Base-by-base conservation (phyloP, 305 asterid genomes). In the Fraxinus velutina region DNA sequence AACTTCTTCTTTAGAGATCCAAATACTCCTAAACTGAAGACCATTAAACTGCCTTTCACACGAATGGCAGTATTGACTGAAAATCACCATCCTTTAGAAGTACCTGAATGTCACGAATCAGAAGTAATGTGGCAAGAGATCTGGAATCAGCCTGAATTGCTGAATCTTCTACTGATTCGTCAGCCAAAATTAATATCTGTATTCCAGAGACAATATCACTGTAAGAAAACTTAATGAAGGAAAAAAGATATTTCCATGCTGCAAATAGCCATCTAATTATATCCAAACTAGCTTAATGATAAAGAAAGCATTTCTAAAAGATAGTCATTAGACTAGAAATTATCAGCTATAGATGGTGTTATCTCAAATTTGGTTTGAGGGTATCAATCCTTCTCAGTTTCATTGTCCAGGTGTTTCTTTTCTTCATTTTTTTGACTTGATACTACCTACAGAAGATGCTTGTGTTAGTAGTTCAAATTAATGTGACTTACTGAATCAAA, bases 41-140 rank as follows among this genome's bases (percentile, higher is more conserved):
- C 22, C 37, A 13, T 4, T 68, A 30, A 30, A 30, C 34, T 57
- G 68, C 29, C 68, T 6, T 19, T 6, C 68, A 6, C 68, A 1
- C 1, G 17, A 62, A 3, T 62, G n/a, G 72, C 6, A 8, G n/a
- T 75, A 15, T 62, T 12, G 70, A n/a, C 15, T 6, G 47, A 79
- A 76, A 50, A 75, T 75, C 42, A 66, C 42, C 57, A 24, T 73
- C 60, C 73, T 76, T 76, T 71, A 62, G 71, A 68, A 55, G 80
- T 90, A 93, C 98, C 98, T 93, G 98, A 84, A 94, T 93, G 88
- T 94, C 98, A 79, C 97, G 97, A 83, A 94, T 93, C 88, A 93
- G 87, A 82, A 94, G 90, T 78, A 94, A 88, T 39, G 98, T 94
- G 75, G 98, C 96, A 77, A 94, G 97, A 82, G 98, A 94, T 89